Conservation (phyloP, 768 basidiomycete species). For the Leccinum uliginosum region DNA sequence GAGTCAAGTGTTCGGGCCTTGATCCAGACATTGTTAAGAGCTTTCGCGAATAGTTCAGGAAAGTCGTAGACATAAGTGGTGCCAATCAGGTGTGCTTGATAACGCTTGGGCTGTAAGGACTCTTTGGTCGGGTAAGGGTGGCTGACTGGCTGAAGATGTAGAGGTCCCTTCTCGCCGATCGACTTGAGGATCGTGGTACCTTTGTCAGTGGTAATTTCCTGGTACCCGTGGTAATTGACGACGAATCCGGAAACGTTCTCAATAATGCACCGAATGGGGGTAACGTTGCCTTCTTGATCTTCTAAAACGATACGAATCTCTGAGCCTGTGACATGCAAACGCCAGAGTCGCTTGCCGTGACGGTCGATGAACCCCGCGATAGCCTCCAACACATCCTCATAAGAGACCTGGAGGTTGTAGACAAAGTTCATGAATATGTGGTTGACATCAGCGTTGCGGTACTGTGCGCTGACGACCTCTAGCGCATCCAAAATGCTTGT, state of each 20-base stretch:
- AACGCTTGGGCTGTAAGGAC: constrained; percentile 96
- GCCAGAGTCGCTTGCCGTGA: constrained; percentile 97
- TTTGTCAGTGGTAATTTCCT: constrained; percentile 95
- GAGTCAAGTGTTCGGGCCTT: constrained; percentile 62
- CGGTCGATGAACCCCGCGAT: constrained; percentile 99
- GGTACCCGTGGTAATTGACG: constrained; percentile 97
- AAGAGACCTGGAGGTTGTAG: constrained; percentile 91
- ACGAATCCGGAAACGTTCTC: constrained; percentile 99
- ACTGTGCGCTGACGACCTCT: constrained; percentile 86
- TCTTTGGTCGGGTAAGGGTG: constrained; percentile 95
- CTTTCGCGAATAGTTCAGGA: constrained; percentile 98
- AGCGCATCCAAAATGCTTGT: constrained; percentile 91
- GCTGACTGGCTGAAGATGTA: constrained; percentile 94
- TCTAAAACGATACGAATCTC: constrained; percentile 95
- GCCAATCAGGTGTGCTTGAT: constrained; percentile 96
- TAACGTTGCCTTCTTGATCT: constrained; percentile 91
- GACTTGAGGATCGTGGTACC: constrained; percentile 95
- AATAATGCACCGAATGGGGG: constrained; percentile 95
- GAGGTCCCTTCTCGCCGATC: constrained; percentile 94
- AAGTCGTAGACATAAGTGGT: constrained; percentile 99
- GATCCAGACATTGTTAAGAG: constrained; percentile 89
- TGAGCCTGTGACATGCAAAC: constrained; percentile 94
- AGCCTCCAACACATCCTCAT: constrained; percentile 94
- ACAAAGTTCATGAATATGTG: constrained; percentile 99
- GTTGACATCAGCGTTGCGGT: constrained; percentile 94